Conservation (phyloP, 1,284 basidiomycete species). For the Vanrija sp. region DNA sequence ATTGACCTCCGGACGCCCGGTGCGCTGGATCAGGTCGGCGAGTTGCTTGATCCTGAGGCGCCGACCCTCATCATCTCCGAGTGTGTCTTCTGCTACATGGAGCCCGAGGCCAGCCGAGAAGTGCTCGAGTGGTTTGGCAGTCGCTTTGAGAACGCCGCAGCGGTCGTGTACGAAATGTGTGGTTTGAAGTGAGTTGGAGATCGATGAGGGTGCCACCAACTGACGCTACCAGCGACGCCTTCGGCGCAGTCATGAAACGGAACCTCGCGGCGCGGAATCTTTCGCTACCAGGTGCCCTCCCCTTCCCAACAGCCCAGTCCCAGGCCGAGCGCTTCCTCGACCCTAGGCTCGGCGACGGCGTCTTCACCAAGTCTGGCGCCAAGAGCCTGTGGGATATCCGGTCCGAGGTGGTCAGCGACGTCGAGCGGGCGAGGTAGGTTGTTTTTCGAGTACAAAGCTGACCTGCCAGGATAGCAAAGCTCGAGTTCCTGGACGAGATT, state of each 20-base stretch:
- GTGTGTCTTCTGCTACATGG: slow-evolving; percentile 88
- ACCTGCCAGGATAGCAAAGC: slow-evolving; percentile 59
- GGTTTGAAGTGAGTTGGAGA: slow-evolving; percentile 59
- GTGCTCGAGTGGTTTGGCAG: slow-evolving; percentile 73
- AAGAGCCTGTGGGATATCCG: slow-evolving; percentile 67
- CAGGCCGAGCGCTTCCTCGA: slow-evolving; percentile 62
- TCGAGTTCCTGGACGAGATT: slow-evolving; percentile 84
- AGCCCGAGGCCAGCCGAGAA: slow-evolving; percentile 56
- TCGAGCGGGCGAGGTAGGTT: slow-evolving; percentile 62
- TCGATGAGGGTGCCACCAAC: no score
- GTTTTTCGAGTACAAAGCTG: not conserved
- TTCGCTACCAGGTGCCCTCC: slow-evolving; percentile 65
- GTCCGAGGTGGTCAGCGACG: slow-evolving; percentile 53
- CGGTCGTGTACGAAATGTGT: slow-evolving; percentile 85
- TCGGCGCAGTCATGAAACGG: slow-evolving; percentile 80
- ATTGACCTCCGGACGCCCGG: slow-evolving; percentile 63
- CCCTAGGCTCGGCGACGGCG: slow-evolving; percentile 19
- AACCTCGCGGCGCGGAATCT: slow-evolving; percentile 78
- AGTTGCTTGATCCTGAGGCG: slow-evolving; percentile 57
- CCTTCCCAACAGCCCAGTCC: slow-evolving; percentile 57
- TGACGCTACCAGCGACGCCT: slow-evolving; percentile 56
- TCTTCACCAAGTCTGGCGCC: slow-evolving; percentile 58
- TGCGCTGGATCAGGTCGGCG: not conserved
- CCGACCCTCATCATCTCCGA: slow-evolving; percentile 85
- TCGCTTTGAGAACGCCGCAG: slow-evolving; percentile 51